Base-by-base conservation (phyloP, 805 yeast genomes). In the Scheffersomyces coipomensis region DNA sequence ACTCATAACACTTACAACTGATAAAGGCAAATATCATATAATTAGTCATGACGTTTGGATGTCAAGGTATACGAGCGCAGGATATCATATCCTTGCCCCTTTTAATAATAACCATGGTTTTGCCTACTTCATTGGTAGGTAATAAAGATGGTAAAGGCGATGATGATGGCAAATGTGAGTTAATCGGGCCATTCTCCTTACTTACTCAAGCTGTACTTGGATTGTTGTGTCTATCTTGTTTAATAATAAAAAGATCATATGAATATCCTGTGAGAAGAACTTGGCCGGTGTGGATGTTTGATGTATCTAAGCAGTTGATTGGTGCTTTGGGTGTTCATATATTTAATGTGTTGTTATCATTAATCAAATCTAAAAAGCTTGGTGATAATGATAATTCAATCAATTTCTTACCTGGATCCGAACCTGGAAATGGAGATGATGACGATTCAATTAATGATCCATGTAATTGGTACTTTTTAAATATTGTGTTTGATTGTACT, bases 401-500 rank as follows among this genome's bases (percentile, higher is more conserved):
- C 9, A 29, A 19, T 12, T 18, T 32, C 16, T 1, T 21, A 5
- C 5, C 25, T 21, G 38, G 38, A 23, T 38, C 50, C 33, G 44
- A 38, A 4, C 36, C 32, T 29, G 61, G 60, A 26, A 66, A 56
- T n/a, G 65, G 57, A 3, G 75, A 67, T 26, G 78, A 24, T n/a
- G 48, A 48, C 19, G 47, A 42, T 16, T 46, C 25, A 11, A 21
- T 33, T 5, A 27, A 22, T 16, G 49, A 51, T 33, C 95, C 96
- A 6, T 93, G 98, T 62, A 91, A 88, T 50, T 93, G 97, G 93
- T 91, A 93, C 66, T 91, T 91, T 55, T 68, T 93, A 39, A 91
- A 87, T 53, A 76, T 91, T 27, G 72, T 91, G 21, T 77, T 91
- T 56, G 99, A 91, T 60, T 90, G 98, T 30, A 91, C 99, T 0